Evolutionary conservation across 768 basidiomycete genomes (phyloP).

Genomic region (Zangia roseola): DNA sequence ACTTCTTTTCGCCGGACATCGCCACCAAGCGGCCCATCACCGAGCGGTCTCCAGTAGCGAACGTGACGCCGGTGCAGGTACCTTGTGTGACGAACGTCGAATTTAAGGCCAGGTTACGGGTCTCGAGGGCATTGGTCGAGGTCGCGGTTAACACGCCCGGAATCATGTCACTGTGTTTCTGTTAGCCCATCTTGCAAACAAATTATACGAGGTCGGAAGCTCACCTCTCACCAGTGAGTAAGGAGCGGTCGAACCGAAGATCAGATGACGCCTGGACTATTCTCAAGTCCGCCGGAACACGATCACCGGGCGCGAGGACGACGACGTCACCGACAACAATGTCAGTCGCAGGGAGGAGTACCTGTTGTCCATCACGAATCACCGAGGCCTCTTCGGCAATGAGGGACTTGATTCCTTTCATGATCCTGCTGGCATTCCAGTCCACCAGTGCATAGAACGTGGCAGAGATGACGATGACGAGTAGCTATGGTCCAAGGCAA

Average conservation of each 20-base stretch:
- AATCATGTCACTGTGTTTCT: constrained; percentile 36
- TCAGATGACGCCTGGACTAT: constrained; percentile 50
- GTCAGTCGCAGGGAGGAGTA: constrained; percentile 49
- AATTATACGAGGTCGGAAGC: neutral
- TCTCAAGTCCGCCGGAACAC: constrained; percentile 59
- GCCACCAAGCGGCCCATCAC: constrained; percentile 54
- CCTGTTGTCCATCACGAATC: constrained; percentile 45
- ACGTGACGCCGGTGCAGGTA: constrained; percentile 38
- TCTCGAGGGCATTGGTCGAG: constrained; percentile 47
- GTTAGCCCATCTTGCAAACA: constrained; percentile 1
- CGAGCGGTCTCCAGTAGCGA: constrained; percentile 41
- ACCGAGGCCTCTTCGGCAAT: constrained; percentile 57
- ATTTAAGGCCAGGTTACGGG: constrained; percentile 47
- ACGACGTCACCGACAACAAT: constrained; percentile 57
- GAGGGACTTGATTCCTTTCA: constrained; percentile 55
- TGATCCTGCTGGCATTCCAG: constrained; percentile 46
- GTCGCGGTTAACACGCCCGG: constrained; percentile 43
- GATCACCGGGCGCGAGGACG: constrained; percentile 49
- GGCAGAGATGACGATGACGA: constrained; percentile 39
- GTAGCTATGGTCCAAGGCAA: constrained; percentile 25
- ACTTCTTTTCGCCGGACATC: constrained; percentile 45
- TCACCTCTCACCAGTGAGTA: constrained; percentile 48
- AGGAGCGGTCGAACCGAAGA: constrained; percentile 48
- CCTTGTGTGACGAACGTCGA: constrained; percentile 43
- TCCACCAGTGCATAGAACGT: constrained; percentile 51